These are phyloP conservation scores for Pyrus betulifolia DNA, from an alignment of 306 rosid species.

Conservation along the genomic window DNA sequence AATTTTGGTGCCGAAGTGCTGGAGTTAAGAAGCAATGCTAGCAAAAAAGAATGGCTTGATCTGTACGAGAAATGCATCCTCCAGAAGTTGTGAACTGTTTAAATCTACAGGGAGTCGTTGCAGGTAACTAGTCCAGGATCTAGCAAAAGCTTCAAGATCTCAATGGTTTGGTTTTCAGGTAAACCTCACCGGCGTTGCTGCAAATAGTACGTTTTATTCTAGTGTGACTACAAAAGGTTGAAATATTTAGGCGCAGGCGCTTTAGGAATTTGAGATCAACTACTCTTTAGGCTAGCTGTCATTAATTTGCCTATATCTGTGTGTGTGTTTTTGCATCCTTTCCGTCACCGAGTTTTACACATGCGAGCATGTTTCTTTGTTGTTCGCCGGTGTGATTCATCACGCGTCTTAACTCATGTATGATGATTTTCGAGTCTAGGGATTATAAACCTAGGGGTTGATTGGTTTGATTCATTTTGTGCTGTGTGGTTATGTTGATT, in stretches of 20 bases:
- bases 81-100: constrained; percentile 39
- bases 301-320: background rate
- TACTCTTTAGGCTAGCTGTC: background rate
- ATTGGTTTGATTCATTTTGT: background rate
- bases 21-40: constrained; percentile 57
- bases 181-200: background rate
- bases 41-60: constrained; percentile 65
- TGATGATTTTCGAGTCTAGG: background rate
- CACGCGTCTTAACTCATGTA: background rate
- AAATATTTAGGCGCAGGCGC: background rate
- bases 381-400: background rate
- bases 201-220: background rate
- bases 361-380: constrained; percentile 1
- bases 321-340: background rate
- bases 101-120: constrained; percentile 12
- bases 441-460: background rate
- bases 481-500: background rate
- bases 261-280: constrained; percentile 1
- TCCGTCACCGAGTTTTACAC: background rate
- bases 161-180: constrained; percentile 4
- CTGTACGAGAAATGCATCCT: constrained; percentile 72
- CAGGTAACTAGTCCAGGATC: constrained; percentile 13
- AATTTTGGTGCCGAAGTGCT: constrained; percentile 80
- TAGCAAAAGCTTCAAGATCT: background rate
- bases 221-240: background rate